Evolutionary conservation across 768 basidiomycete genomes (phyloP), one percentile per base, ranked within the genome.

Genomic region (Hypholoma sublateritium): DNA sequence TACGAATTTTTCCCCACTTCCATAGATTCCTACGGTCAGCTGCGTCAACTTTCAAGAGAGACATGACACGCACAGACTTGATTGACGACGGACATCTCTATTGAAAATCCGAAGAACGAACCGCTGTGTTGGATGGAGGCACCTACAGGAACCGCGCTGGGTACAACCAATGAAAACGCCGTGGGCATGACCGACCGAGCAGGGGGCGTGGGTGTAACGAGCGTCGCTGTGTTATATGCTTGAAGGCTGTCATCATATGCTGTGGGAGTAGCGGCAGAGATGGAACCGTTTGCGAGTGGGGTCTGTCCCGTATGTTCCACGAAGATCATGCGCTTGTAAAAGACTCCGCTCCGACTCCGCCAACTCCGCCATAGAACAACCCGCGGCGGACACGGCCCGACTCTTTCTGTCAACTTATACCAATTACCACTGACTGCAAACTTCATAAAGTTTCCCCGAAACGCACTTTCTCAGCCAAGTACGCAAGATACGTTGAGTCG

Each of bases 11-110:
- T 77, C 9, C 82, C 81, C 57, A 82, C 81, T 81, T 34, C 2
- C n/a, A 13, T 13, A 13, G 17, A 42, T 7, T 19, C 11, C n/a
- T n/a, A n/a, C n/a, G n/a, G n/a, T n/a, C n/a, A n/a, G n/a, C n/a
- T n/a, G n/a, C n/a, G n/a, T n/a, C n/a, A n/a, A n/a, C n/a, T 13
- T 16, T 9, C 28, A 47, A 13, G 5, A 25, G 2, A 14, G n/a
- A 35, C 16, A 16, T 41, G 11, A 6, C 7, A 79, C 82, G 71
- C 63, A 84, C 83, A 70, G 54, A 86, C 71, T 71, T 81, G 80
- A 59, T 81, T 80, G 3, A 79, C 77, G 11, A 87, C 82, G 8
- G 83, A 84, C 73, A 87, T 76, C 68, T 88, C 87, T 36, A 88
- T 75, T 1, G 78, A 80, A 59, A 87, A 87, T 0, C 86, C 86